Evolutionary conservation across 202 grass and related monocot species (phyloP).

Genomic region (Dendrocalamus latiflorus): DNA sequence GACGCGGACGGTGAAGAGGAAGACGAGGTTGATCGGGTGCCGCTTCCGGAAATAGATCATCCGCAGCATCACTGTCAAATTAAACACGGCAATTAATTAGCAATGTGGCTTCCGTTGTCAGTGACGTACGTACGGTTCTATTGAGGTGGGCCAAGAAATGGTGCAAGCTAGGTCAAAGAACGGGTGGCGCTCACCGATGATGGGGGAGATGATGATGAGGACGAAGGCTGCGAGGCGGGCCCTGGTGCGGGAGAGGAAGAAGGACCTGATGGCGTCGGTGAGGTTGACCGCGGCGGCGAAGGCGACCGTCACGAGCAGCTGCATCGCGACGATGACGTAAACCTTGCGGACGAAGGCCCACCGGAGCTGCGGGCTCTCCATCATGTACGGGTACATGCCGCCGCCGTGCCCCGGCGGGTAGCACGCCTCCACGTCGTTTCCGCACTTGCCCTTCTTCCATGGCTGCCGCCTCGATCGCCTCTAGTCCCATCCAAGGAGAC

Average conservation of each 20-base stretch:
- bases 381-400: conserved; percentile 57
- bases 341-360: conserved; percentile 97
- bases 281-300: conserved; percentile 39
- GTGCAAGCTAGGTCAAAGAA: too few species aligned
- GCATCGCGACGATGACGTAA: conserved; percentile 57
- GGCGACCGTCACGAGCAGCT: conserved; percentile 54
- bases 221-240: conserved; percentile 30
- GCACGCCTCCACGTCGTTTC: conserved; percentile 44
- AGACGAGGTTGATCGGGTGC: too few species aligned
- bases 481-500: neutral
- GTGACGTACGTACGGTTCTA: too few species aligned
- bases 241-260: conserved; percentile 38
- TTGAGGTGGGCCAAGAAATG: too few species aligned
- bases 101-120: too few species aligned
- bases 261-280: conserved; percentile 24
- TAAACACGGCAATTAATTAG: too few species aligned
- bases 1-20: too few species aligned
- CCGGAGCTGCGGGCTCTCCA: conserved; percentile 61
- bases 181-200: conserved; percentile 23
- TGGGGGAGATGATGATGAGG: conserved; percentile 37
- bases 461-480: neutral
- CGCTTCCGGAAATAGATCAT: too few species aligned
- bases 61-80: too few species aligned
- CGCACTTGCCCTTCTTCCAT: conserved; percentile 51
- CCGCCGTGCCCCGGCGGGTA: conserved; percentile 7